Conservation (phyloP, 148 eudicot species). For the Bassia scoparia region DNA sequence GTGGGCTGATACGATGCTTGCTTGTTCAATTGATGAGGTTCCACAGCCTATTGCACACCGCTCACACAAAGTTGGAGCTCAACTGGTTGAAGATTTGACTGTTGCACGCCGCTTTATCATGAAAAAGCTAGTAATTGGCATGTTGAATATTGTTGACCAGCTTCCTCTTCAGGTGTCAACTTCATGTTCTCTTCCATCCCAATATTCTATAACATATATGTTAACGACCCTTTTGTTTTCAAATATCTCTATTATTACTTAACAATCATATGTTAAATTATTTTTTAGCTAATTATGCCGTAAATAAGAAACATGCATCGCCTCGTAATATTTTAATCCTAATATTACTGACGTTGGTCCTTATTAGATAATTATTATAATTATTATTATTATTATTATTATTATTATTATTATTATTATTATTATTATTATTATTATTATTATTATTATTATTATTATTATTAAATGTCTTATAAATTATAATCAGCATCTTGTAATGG, state of each 20-base stretch:
- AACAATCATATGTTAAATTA: too few relatives aligned
- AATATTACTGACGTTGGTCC: too few relatives aligned
- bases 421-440: too few relatives aligned
- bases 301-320: not conserved
- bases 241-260: too few relatives aligned
- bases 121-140: slow-evolving; percentile 74
- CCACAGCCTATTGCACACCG: slow-evolving; percentile 83
- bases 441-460: too few relatives aligned
- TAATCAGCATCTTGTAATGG: slow-evolving; percentile 21
- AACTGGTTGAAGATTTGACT: slow-evolving; percentile 82
- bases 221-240: too few relatives aligned
- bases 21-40: slow-evolving; percentile 70
- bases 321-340: too few relatives aligned
- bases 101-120: slow-evolving; percentile 79
- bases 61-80: slow-evolving; percentile 70
- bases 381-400: too few relatives aligned
- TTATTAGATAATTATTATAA: too few relatives aligned
- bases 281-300: not conserved
- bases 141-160: slow-evolving; percentile 78
- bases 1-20: slow-evolving; percentile 89
- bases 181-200: not conserved
- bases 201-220: too few relatives aligned
- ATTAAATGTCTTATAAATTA: too few relatives aligned
- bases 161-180: slow-evolving; percentile 63
- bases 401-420: too few relatives aligned